A percentile compares a stretch with the other conserved stretches of the same genome.
Conservation (phyloP, 73 alveolate genomes). For the Urostyla sp. region DNA sequence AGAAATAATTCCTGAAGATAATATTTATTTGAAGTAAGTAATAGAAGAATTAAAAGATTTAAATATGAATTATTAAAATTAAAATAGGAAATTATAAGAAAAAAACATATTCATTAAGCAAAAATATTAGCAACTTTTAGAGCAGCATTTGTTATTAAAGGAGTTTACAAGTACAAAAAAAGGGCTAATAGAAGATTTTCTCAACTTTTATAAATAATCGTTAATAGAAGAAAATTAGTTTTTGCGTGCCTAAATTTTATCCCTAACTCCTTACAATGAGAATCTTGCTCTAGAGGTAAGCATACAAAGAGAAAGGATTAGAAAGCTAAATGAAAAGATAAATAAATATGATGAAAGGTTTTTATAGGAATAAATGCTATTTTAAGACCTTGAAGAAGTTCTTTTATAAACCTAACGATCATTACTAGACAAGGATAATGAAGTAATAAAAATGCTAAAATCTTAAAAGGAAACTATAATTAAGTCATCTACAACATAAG, state of each 20-base stretch:
- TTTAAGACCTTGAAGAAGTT: constrained; percentile 10
- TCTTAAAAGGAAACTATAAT: constrained; percentile 23
- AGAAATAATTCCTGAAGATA: neutral
- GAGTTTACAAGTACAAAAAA: constrained; percentile 25
- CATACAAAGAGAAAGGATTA: neutral
- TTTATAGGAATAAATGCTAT: constrained; percentile 19
- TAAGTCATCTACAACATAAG: no score
- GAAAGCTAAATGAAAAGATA: constrained; percentile 12
- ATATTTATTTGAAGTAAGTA: neutral
- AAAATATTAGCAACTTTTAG: constrained; percentile 16
- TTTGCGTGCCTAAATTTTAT: constrained; percentile 1
- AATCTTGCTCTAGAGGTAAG: constrained; percentile 14
- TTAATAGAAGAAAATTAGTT: neutral
- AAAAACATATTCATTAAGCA: neutral
- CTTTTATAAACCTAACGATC: constrained; percentile 6
- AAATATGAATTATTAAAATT: neutral
- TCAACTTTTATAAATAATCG: constrained; percentile 17
- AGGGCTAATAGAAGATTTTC: constrained; percentile 15
- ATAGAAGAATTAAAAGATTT: constrained; percentile 7
- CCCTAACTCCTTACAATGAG: constrained; percentile 39
- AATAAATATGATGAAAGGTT: constrained; percentile 28
- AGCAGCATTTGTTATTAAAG: constrained; percentile 16
- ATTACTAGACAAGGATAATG: constrained; percentile 33
- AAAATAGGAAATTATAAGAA: constrained; percentile 1
- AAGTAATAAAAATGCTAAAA: constrained; percentile 31